phyloP scores from a whole-genome alignment of 2,329 filamentous ascomycete species.

The Aspergillus costaricaensis region DNA sequence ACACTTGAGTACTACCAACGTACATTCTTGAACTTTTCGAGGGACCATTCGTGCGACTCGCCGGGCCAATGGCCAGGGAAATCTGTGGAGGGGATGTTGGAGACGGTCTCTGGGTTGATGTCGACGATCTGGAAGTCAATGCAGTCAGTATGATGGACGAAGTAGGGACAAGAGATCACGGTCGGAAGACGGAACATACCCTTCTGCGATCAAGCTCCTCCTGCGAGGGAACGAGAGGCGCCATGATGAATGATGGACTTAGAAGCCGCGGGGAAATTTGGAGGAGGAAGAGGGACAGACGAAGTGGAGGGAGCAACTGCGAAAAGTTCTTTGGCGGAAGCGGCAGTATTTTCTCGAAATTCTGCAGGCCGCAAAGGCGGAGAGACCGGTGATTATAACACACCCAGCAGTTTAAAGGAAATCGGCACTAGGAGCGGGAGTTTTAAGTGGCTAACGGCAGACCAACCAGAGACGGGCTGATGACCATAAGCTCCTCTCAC shows the following conservation, averaged over 20 bases:
- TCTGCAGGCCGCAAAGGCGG: conserved; percentile 30
- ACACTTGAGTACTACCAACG: conserved; percentile 13
- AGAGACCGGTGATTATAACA: conserved; percentile 22
- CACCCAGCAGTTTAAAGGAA: background rate
- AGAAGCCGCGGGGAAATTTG: conserved; percentile 20
- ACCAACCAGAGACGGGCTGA: conserved; percentile 39
- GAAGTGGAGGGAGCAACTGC: conserved; percentile 31
- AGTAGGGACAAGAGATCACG: background rate
- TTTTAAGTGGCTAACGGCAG: conserved; percentile 20
- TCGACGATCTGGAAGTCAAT: conserved; percentile 67
- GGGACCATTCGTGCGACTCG: conserved; percentile 80
- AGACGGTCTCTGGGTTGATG: conserved; percentile 87
- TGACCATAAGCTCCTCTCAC: conserved; percentile 38
- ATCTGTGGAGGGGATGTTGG: conserved; percentile 84
- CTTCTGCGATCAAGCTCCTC: conserved; percentile 48
- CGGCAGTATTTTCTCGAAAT: conserved; percentile 29
- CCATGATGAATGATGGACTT: conserved; percentile 36
- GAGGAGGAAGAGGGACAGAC: conserved; percentile 21
- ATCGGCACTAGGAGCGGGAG: conserved; percentile 4
- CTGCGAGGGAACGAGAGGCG: conserved; percentile 44
- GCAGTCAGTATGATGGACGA: conserved; percentile 18
- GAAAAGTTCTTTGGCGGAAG: conserved; percentile 35
- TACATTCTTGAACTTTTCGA: conserved; percentile 69
- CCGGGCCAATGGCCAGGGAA: conserved; percentile 89
- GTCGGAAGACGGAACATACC: conserved; percentile 32